Conservation (phyloP, 202 grass and related monocot genomes). For the Digitaria exilis region DNA sequence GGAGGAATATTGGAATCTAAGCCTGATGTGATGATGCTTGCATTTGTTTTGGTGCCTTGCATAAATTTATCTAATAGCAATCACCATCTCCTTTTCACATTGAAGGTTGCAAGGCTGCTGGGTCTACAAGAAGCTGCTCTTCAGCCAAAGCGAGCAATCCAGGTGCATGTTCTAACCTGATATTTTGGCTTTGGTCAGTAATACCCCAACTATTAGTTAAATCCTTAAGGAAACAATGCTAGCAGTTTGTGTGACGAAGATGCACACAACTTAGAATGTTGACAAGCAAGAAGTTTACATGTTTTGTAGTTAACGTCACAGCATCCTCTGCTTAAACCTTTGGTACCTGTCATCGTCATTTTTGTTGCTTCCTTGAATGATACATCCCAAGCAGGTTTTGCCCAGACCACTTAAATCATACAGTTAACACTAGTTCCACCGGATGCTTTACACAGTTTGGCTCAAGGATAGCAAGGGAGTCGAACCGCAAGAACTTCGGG, state of each 20-base stretch:
- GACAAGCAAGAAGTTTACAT: background rate
- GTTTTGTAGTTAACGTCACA: background rate
- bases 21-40: background rate
- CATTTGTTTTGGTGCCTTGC: background rate
- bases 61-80: background rate
- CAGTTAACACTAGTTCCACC: background rate
- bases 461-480: conserved; percentile 89
- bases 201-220: background rate
- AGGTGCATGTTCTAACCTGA: conserved; percentile 56
- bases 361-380: background rate
- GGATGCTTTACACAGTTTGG: conserved; percentile 59
- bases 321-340: background rate
- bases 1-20: background rate
- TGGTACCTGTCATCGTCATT: background rate
- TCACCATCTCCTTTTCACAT: background rate
- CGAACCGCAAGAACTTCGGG: conserved; percentile 82
- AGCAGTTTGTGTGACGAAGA: background rate
- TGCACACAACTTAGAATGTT: background rate
- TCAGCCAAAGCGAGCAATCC: conserved; percentile 89
- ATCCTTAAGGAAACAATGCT: background rate
- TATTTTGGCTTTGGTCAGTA: background rate
- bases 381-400: background rate
- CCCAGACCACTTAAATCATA: background rate
- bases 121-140: conserved; percentile 72
- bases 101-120: conserved; percentile 79